Percentiles rank a stretch among this genome's conserved stretches.
These are phyloP conservation scores for Dipteronia dyeriana DNA, from an alignment of 345 rosid genomes.

Conservation along the genomic window DNA sequence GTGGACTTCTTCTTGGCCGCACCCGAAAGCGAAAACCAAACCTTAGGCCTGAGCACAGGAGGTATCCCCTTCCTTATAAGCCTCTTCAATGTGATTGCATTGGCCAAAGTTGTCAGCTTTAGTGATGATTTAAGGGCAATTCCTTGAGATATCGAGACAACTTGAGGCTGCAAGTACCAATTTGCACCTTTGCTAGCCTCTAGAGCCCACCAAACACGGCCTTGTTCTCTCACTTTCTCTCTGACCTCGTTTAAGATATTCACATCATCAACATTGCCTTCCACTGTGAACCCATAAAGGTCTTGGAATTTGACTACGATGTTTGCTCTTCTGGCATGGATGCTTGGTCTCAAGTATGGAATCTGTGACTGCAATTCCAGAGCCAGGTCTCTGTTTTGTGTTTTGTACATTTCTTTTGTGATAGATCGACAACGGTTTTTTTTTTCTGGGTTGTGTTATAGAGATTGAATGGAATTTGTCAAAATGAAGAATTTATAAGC, in stretches of 20 bases:
- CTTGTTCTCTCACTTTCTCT: slow-evolving; percentile 95
- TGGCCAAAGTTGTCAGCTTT: slow-evolving; percentile 71
- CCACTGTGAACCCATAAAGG: slow-evolving; percentile 89
- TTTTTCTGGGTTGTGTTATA: background rate
- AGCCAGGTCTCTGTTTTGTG: slow-evolving; percentile 63
- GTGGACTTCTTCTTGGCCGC: slow-evolving; percentile 99
- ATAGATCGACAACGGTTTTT: slow-evolving; percentile 25
- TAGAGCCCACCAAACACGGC: slow-evolving; percentile 96
- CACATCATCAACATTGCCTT: slow-evolving; percentile 98
- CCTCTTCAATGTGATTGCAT: slow-evolving; percentile 85
- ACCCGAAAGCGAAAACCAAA: slow-evolving; percentile 98
- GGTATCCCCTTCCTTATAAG: slow-evolving; percentile 97
- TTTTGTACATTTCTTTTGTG: slow-evolving; percentile 52
- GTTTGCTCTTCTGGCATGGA: slow-evolving; percentile 94
- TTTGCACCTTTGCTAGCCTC: slow-evolving; percentile 99
- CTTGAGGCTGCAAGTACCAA: slow-evolving; percentile 91
- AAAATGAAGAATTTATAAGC: slow-evolving; percentile 34
- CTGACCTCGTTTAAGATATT: slow-evolving; percentile 92
- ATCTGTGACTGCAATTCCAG: slow-evolving; percentile 76
- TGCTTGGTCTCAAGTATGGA: slow-evolving; percentile 88
- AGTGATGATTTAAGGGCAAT: slow-evolving; percentile 84
- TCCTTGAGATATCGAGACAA: slow-evolving; percentile 62
- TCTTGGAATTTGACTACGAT: slow-evolving; percentile 90
- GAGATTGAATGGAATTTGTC: slow-evolving; percentile 25
- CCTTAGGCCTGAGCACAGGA: slow-evolving; percentile 92